Percentiles rank a stretch among this genome's conserved stretches.
Evolutionary conservation across 176 grass and related monocot genomes (phyloP).

Genomic region (Hordeum vulgare): DNA sequence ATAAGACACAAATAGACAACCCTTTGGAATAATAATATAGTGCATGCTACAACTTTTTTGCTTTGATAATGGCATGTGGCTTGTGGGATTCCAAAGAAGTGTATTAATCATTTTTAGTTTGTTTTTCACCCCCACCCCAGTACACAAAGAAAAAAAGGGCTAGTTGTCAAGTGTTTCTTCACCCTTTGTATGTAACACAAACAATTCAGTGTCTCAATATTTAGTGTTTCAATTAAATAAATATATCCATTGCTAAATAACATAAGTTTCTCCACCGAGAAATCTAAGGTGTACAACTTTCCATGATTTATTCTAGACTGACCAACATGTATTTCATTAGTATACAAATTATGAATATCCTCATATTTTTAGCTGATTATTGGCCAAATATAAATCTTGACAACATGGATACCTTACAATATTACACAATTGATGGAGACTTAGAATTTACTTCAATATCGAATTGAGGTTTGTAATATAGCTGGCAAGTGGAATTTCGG

Average conservation of each 20-base stretch:
- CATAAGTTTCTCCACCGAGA: background rate
- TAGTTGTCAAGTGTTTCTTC: background rate
- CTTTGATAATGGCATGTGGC: background rate
- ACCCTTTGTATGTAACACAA: too few species aligned
- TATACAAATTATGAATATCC: too few species aligned
- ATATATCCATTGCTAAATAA: background rate
- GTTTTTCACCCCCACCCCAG: rapidly evolving
- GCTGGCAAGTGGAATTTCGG: background rate
- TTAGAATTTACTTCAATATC: background rate
- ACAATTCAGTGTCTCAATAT: background rate
- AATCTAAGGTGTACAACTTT: background rate
- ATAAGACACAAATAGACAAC: background rate
- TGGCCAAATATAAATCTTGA: background rate
- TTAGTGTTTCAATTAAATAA: background rate
- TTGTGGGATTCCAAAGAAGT: background rate
- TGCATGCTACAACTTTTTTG: background rate
- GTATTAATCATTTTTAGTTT: background rate
- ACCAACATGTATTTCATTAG: background rate
- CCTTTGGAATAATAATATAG: background rate
- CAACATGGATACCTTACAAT: background rate
- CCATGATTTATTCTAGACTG: background rate
- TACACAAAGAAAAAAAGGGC: background rate
- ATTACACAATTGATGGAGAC: background rate
- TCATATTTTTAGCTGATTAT: background rate
- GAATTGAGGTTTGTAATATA: background rate